phyloP scores from a whole-genome alignment of 78 protist genomes.

The Isochrysis galbana region DNA sequence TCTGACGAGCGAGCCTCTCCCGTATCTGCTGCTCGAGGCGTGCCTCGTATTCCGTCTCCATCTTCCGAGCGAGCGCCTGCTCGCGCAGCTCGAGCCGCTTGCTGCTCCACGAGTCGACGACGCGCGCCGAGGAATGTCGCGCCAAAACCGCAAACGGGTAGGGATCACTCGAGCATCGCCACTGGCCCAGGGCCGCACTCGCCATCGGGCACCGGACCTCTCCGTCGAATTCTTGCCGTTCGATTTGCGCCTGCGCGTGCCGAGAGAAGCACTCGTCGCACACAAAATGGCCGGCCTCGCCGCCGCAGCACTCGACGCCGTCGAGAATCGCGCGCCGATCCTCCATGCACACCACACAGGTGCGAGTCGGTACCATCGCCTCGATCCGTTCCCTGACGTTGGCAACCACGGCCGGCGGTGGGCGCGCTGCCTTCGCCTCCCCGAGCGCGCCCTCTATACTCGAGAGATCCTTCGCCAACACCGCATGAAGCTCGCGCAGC shows the following conservation, averaged over 20 bases:
- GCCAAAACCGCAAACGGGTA: background rate
- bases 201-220: background rate
- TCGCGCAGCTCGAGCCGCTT: background rate
- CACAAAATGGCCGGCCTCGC: conserved; percentile 17
- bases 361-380: background rate
- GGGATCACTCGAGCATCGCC: conserved; percentile 1
- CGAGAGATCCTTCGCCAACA: background rate
- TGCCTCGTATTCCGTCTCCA: conserved; percentile 24
- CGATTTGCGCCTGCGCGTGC: background rate
- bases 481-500: conserved; percentile 14
- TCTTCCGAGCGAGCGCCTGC: background rate
- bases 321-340: background rate
- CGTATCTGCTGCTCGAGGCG: background rate
- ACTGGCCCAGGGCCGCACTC: background rate
- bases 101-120: background rate
- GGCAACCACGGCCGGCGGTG: no score
- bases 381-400: no score
- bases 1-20: background rate
- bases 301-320: background rate
- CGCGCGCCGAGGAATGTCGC: background rate
- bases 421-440: background rate
- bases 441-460: background rate
- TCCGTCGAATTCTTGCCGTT: background rate
- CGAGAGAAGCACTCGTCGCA: conserved; percentile 15
- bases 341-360: background rate